Evolutionary conservation across 768 basidiomycete species (phyloP).

Genomic region (Holtermannia corniformis): DNA sequence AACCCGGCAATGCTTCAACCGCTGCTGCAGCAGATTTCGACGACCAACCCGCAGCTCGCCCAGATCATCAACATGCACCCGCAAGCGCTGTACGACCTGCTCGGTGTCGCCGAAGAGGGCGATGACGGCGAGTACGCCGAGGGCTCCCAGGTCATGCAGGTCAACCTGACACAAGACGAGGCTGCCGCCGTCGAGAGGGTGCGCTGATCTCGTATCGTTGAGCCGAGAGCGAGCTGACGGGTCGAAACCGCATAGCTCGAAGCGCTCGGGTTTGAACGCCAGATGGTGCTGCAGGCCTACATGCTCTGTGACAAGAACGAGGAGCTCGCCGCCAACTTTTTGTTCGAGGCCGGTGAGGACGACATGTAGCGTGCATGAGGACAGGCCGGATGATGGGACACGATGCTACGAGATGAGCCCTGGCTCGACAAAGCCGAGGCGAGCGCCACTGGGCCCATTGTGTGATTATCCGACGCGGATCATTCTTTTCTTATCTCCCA

Average conservation of each 20-base stretch:
- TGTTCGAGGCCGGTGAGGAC: slow-evolving; percentile 64
- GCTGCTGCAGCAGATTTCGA: slow-evolving; percentile 70
- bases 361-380: neutral
- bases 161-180: slow-evolving; percentile 69
- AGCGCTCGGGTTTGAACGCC: slow-evolving; percentile 74
- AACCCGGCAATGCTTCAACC: slow-evolving; percentile 74
- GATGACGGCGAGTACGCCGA: slow-evolving; percentile 41
- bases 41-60: slow-evolving; percentile 64
- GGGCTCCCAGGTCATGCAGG: slow-evolving; percentile 51
- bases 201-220: slow-evolving; percentile 40
- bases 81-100: slow-evolving; percentile 54
- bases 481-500: neutral
- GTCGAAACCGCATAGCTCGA: slow-evolving; percentile 62
- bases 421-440: neutral
- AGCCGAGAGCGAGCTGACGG: neutral
- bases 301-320: slow-evolving; percentile 83
- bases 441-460: neutral
- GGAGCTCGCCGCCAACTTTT: slow-evolving; percentile 85
- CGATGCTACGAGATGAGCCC: neutral
- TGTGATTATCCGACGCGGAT: neutral
- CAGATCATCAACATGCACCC: slow-evolving; percentile 64
- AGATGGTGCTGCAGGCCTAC: slow-evolving; percentile 79
- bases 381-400: neutral
- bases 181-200: slow-evolving; percentile 80
- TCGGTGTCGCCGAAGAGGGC: slow-evolving; percentile 46